A percentile compares a stretch with the other conserved stretches of the same genome.
Evolutionary conservation across 257 asterid genomes (phyloP).

Genomic region (Scutellaria baicalensis): DNA sequence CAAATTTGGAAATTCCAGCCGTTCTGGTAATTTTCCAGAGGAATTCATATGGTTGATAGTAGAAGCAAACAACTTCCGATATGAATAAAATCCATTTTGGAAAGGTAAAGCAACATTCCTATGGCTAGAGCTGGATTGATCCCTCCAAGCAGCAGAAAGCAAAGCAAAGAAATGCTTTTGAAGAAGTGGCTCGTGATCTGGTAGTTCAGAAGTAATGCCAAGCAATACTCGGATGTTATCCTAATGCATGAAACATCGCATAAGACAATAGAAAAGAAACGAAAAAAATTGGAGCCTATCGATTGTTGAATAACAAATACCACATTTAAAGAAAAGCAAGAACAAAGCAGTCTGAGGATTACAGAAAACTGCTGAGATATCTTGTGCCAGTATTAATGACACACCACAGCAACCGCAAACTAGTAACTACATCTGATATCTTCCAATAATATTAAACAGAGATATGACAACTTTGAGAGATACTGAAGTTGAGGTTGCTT

Average conservation of each 20-base stretch:
- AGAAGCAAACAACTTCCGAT: conserved; percentile 26
- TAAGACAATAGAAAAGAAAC: conserved; percentile 10
- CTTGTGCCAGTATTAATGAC: background rate
- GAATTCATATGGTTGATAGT: conserved; percentile 16
- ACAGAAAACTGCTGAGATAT: background rate
- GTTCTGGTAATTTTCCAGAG: conserved; percentile 24
- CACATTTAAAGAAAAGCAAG: background rate
- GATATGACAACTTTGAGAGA: too few species aligned
- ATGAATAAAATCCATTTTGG: conserved; percentile 44
- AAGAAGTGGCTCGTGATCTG: conserved; percentile 75
- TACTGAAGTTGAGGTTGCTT: too few species aligned
- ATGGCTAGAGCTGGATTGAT: conserved; percentile 23
- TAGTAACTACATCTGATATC: background rate
- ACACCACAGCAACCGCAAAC: background rate
- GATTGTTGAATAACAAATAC: background rate
- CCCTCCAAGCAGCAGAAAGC: conserved; percentile 72
- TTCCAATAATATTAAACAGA: background rate
- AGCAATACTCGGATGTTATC: conserved; percentile 69
- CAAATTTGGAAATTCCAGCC: conserved; percentile 51
- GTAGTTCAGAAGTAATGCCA: conserved; percentile 54
- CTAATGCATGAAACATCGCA: conserved; percentile 38
- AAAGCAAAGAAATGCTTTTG: conserved; percentile 74
- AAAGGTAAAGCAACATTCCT: conserved; percentile 20
- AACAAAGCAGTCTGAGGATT: background rate
- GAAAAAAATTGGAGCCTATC: background rate